Conservation (phyloP, 129 eudicot genomes). For the Gnaphalium uliginosum region DNA sequence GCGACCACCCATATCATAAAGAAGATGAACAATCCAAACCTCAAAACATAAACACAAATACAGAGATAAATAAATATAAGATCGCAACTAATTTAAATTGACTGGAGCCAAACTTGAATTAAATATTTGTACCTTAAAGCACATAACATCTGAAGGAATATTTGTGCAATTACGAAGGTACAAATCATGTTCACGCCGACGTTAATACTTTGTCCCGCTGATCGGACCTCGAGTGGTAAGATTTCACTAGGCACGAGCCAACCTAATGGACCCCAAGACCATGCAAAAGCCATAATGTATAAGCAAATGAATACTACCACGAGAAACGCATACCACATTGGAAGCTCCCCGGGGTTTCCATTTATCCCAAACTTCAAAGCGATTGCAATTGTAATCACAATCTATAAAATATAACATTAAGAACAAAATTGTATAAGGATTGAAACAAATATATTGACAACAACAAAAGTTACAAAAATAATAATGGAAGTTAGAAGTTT, state of each 20-base stretch:
- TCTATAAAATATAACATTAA: neutral
- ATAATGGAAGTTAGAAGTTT: neutral
- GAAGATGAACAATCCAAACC: neutral
- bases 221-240: neutral
- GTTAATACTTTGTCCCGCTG: neutral
- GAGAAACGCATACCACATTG: neutral
- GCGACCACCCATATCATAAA: neutral
- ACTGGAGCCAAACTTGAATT: neutral
- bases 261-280: neutral
- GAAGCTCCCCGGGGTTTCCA: neutral
- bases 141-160: neutral
- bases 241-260: conserved; percentile 10
- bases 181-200: neutral
- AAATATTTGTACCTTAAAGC: neutral
- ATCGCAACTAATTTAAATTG: no score
- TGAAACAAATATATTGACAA: no score
- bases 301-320: neutral
- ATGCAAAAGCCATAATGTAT: neutral
- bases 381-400: neutral
- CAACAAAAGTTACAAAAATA: neutral
- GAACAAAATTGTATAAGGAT: neutral
- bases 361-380: neutral
- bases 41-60: neutral
- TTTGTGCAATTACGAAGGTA: neutral
- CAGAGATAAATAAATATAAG: neutral